These are phyloP conservation scores for Aristolochia californica DNA, from an alignment of 164 flowering plant species.

Conservation along the genomic window DNA sequence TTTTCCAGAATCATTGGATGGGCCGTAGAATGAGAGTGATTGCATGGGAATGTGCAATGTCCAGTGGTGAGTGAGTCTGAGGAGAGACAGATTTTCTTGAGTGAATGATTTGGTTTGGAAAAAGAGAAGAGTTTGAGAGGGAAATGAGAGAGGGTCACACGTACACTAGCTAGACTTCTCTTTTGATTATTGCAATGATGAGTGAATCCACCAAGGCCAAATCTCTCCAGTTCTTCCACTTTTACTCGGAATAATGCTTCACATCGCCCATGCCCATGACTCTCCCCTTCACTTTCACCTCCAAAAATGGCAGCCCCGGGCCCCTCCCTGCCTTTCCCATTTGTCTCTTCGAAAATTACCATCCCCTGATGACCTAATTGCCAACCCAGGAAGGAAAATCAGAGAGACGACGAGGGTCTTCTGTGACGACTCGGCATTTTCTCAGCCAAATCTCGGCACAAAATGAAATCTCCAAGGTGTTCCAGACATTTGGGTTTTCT, in stretches of 20 bases:
- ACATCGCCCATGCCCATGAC: background rate
- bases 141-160: constrained; percentile 13
- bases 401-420: background rate
- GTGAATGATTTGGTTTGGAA: constrained; percentile 46
- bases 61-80: constrained; percentile 8
- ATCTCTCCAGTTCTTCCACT: background rate
- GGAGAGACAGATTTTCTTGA: constrained; percentile 58
- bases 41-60: constrained; percentile 40
- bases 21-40: background rate
- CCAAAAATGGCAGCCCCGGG: too few species aligned
- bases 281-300: too few species aligned
- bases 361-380: too few species aligned
- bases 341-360: too few species aligned
- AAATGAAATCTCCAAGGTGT: too few species aligned
- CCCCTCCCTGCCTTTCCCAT: too few species aligned
- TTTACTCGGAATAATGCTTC: constrained; percentile 1
- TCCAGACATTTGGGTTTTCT: too few species aligned
- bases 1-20: background rate
- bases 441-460: too few species aligned
- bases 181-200: constrained; percentile 43
- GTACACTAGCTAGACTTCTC: constrained; percentile 4
- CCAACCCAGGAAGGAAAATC: background rate
- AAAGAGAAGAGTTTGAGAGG: constrained; percentile 18
- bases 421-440: too few species aligned
- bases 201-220: constrained; percentile 23